phyloP scores from a whole-genome alignment of 2,329 filamentous ascomycete species.

The Aspergillus jensenii region DNA sequence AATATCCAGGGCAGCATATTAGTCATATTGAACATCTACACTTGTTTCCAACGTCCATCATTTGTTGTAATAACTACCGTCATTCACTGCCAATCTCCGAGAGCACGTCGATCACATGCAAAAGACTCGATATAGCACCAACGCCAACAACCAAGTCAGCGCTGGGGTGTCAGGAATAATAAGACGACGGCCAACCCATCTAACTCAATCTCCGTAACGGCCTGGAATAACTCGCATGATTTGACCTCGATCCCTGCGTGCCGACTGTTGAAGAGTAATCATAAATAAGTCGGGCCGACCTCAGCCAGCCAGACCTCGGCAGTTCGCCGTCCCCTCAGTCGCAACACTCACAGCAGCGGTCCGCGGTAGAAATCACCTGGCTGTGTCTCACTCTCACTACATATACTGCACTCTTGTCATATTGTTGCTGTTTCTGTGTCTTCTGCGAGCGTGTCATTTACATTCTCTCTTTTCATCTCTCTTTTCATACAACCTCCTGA shows the following conservation, averaged over 20 bases:
- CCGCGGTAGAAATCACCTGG: constrained; percentile 21
- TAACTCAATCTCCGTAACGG: neutral
- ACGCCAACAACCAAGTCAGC: neutral
- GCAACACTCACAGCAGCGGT: constrained; percentile 13
- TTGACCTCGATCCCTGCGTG: neutral
- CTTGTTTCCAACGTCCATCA: too few species aligned
- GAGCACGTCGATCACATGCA: constrained; percentile 7
- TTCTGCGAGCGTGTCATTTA: neutral
- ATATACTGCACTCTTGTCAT: constrained; percentile 4
- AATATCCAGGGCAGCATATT: constrained; percentile 13
- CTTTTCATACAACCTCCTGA: constrained; percentile 1
- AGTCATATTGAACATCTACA: neutral
- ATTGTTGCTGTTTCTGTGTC: neutral
- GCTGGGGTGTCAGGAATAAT: neutral
- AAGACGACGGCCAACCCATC: neutral
- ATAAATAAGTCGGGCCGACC: constrained; percentile 6
- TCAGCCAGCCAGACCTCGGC: constrained; percentile 28
- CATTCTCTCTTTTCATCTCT: neutral
- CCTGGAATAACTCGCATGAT: neutral
- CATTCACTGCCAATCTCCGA: too few species aligned
- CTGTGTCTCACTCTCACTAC: neutral
- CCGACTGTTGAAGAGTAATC: constrained; percentile 1
- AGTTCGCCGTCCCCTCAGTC: constrained; percentile 27
- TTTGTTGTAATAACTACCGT: too few species aligned
- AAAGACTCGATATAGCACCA: neutral